Evolutionary conservation across 345 rosid species (phyloP), one percentile per base, ranked within the genome.

Genomic region (Abelmoschus esculentus): DNA sequence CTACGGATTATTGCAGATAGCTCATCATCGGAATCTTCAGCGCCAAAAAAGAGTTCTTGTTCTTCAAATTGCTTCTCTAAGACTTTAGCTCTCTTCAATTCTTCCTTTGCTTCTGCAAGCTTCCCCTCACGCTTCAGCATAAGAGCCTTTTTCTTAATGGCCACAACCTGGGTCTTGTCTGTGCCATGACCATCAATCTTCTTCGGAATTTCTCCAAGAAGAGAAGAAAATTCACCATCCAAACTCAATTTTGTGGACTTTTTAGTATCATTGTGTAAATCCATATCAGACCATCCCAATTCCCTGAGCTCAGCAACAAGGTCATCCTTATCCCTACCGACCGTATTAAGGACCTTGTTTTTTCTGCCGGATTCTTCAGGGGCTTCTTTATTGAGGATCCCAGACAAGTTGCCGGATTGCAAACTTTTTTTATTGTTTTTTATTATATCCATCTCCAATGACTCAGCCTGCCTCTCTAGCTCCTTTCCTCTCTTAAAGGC

Each of bases 401-500:
- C 86, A 28, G 74, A 46, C 31, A 63, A 73, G 65, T 59, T 73
- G 32, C 68, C 78, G 74, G 82, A 73, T 52, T 80, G 59, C 54
- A 81, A 62, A 80, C 8, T 77, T 62, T 78, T 89, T 78, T 80
- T 87, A 29, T 83, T 83, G 63, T 75, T 82, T 82, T 81, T 90
- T 76, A 90, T 85, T 66, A 85, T 54, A 0, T 86, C 61, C 50
- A 84, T 68, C 75, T 89, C 96, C 71, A 95, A 79, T 15, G 96
- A 88, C 4, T 81, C 91, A 47, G 97, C 98, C 78, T 84, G 86
- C 75, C 97, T 90, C 83, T 95, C 99, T 38, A 95, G 93, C 66
- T 90, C 96, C 80, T 90, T 95, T 42, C 97, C 98, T 76, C 96
- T 89, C 82, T 90, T 95, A 72, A 85, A 95, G 26, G 98, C 92